Conservation (phyloP, 208 protist genomes). For the Eutreptiella sp. region DNA sequence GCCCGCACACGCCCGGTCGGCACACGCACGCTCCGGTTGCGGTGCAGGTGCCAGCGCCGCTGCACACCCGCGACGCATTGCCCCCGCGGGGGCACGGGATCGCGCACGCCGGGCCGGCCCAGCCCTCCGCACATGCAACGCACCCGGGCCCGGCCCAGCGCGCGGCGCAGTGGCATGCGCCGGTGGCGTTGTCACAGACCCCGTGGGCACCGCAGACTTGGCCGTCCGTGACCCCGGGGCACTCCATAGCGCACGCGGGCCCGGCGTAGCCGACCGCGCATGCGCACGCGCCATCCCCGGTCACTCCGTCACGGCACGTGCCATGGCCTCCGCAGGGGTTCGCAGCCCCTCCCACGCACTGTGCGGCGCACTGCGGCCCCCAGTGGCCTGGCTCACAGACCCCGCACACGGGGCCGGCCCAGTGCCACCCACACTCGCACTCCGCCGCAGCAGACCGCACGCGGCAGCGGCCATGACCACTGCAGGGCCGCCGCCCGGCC, state of each 20-base stretch:
- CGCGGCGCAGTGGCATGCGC: background rate
- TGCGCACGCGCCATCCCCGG: slow-evolving; percentile 32
- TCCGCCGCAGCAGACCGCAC: slow-evolving; percentile 2
- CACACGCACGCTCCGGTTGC: slow-evolving; percentile 9
- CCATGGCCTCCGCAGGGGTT: slow-evolving; percentile 21
- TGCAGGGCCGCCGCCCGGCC: slow-evolving; percentile 13
- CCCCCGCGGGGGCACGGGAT: background rate
- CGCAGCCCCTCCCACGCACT: no score
- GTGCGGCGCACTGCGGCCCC: no score
- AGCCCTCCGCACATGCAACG: slow-evolving; percentile 9
- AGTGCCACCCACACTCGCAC: slow-evolving; percentile 20
- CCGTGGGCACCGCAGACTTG: slow-evolving; percentile 8
- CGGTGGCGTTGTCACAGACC: background rate
- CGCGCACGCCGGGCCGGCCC: no score
- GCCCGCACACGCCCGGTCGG: slow-evolving; percentile 14
- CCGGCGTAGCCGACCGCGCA: slow-evolving; percentile 29
- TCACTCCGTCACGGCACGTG: slow-evolving; percentile 17
- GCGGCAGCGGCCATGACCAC: slow-evolving; percentile 12
- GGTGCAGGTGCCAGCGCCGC: slow-evolving; percentile 19
- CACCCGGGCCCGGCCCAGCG: background rate
- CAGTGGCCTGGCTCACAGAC: slow-evolving; percentile 9
- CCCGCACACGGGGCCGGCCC: slow-evolving; percentile 13
- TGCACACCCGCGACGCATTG: background rate
- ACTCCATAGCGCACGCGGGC: slow-evolving; percentile 5
- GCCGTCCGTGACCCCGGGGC: slow-evolving; percentile 14